A percentile compares a stretch with the other conserved stretches of the same genome.
Evolutionary conservation across 2,329 filamentous ascomycete genomes (phyloP).

Genomic region (Neurospora crassa): DNA sequence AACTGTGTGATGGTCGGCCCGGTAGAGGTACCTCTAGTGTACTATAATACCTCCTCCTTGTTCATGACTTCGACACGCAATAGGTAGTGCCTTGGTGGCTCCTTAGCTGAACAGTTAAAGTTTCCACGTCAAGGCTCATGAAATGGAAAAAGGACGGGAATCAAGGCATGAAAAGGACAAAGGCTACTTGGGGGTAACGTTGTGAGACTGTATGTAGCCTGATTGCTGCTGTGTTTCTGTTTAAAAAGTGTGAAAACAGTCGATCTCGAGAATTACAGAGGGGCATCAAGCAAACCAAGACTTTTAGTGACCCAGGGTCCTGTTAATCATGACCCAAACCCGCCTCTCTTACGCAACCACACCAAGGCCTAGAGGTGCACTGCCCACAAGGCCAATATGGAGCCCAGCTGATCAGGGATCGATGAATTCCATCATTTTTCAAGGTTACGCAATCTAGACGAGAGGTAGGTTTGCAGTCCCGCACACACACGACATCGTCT

Average conservation of each 20-base stretch:
- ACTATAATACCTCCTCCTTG: no score
- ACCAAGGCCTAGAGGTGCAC: not conserved
- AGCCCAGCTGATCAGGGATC: not conserved
- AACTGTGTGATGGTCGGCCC: not conserved
- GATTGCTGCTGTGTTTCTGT: not conserved
- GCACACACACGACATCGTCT: not conserved
- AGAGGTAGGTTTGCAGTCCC: not conserved
- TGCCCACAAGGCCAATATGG: not conserved
- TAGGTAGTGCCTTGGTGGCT: not conserved
- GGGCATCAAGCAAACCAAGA: not conserved
- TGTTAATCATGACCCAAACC: not conserved
- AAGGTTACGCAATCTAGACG: not conserved
- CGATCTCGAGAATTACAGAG: not conserved
- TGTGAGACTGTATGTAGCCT: not conserved
- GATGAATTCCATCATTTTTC: not conserved
- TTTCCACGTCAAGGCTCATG: not conserved
- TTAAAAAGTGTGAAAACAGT: no score
- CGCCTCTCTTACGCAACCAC: not conserved
- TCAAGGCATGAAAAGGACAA: not conserved
- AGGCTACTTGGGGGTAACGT: not conserved
- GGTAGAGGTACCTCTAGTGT: no score
- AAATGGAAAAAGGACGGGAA: not conserved
- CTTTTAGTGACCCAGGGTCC: not conserved
- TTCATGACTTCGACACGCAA: not conserved
- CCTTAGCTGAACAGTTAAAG: not conserved